Evolutionary conservation across 495 filamentous ascomycete species (phyloP), one percentile per base, ranked within the genome.

Genomic region (Trichoderma orchidacearum): DNA sequence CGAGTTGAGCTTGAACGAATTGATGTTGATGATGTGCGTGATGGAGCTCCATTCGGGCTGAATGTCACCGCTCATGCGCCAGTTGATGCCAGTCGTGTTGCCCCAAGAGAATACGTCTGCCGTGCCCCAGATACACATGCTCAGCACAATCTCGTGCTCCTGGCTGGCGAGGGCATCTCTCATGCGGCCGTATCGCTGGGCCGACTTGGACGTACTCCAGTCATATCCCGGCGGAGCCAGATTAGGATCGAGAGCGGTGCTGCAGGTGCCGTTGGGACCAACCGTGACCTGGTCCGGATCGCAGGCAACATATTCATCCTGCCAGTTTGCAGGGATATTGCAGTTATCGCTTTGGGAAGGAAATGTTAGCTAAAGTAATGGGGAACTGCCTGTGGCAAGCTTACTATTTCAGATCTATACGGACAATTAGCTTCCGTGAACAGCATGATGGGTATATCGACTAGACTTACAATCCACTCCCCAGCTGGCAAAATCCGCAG

Each of bases 341-440:
- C 84, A 87, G 66, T 85, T 86, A 63, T 87, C 84, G 57, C 86
- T 86, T 70, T n/a, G n/a, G 86, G 85, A 21, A 84, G 65, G 30
- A 63, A 70, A 35, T 61, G 74, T 34, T 30, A 34, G 29, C 28
- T 7, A 31, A 17, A 12, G 13, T n/a, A n/a, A n/a, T n/a, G n/a
- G n/a, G n/a, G n/a, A n/a, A n/a, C n/a, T n/a, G n/a, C n/a, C n/a
- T n/a, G n/a, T n/a, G n/a, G n/a, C 17, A 6, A 17, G 15, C 41
- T 48, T 17, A 48, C 41, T 48, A 48, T 48, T 48, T 48, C 2
- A 48, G 41, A 48, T 48, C 41, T 48, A 25, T n/a, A 11, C n/a
- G n/a, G n/a, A n/a, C 3, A 9, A 27, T 11, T 8, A 48, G 13
- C 11, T 3, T 25, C n/a, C 2, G 41, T 48, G n/a, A n/a, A n/a